These are phyloP conservation scores for Sutorius australiensis DNA, from an alignment of 768 basidiomycete genomes.

Conservation along the genomic window DNA sequence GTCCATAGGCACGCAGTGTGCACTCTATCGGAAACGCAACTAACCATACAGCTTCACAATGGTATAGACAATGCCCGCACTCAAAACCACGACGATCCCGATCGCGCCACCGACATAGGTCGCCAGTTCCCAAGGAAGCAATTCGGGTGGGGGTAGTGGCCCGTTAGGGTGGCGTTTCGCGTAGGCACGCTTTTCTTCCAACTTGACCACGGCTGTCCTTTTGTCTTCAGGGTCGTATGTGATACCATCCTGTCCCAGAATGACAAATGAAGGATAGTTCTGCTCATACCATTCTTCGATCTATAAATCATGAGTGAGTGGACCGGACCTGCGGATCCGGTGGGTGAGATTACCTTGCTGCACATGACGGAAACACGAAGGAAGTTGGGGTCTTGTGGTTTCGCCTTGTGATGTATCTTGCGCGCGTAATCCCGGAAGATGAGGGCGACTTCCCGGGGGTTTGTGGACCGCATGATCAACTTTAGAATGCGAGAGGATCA, in stretches of 20 bases:
- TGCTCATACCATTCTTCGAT: slow-evolving; percentile 95
- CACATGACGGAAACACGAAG: slow-evolving; percentile 79
- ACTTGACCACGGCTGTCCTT: slow-evolving; percentile 48
- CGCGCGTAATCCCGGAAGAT: slow-evolving; percentile 83
- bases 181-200: slow-evolving; percentile 42
- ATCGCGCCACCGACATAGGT: slow-evolving; percentile 28
- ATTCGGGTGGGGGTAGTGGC: slow-evolving; percentile 1
- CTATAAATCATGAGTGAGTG: slow-evolving; percentile 34
- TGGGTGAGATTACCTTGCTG: slow-evolving; percentile 55
- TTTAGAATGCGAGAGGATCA: slow-evolving; percentile 26
- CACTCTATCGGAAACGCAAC: background rate
- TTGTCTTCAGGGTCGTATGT: slow-evolving; percentile 50
- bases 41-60: slow-evolving; percentile 24
- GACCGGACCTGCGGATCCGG: background rate
- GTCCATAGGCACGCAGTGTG: background rate
- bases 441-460: slow-evolving; percentile 85
- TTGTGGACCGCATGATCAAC: slow-evolving; percentile 91
- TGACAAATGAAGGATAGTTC: slow-evolving; percentile 89
- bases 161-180: slow-evolving; percentile 20
- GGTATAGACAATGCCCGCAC: slow-evolving; percentile 21
- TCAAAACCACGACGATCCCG: slow-evolving; percentile 26
- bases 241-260: slow-evolving; percentile 20
- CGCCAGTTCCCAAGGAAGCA: slow-evolving; percentile 31
- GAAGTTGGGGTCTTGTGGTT: slow-evolving; percentile 83
- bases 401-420: slow-evolving; percentile 76